These are phyloP conservation scores for Saccharum officinarum DNA, from an alignment of 176 grass and related monocot species.

Conservation along the genomic window DNA sequence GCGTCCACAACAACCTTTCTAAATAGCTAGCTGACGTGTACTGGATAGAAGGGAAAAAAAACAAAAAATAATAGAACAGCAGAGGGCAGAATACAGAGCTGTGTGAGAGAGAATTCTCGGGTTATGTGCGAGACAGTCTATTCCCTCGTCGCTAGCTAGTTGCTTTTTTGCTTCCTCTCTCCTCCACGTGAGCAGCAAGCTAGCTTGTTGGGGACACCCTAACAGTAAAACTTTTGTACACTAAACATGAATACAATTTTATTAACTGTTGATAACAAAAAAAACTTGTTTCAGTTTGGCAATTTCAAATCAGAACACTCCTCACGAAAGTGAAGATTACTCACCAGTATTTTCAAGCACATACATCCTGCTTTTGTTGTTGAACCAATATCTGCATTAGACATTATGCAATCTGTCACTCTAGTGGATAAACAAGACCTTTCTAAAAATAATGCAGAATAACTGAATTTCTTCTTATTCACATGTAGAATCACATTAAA, in stretches of 20 bases:
- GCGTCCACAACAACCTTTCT: no score
- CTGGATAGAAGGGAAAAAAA: no score
- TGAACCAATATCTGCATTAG: constrained; percentile 81
- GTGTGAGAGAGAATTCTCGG: no score
- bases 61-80: no score
- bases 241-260: background rate
- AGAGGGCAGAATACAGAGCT: no score
- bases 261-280: background rate
- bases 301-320: background rate
- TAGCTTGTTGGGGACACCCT: no score
- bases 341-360: constrained; percentile 93
- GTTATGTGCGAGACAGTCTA: no score
- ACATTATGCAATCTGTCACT: constrained; percentile 28
- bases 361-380: constrained; percentile 99
- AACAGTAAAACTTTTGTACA: background rate
- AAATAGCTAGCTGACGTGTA: no score
- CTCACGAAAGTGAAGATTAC: background rate
- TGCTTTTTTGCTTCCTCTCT: no score
- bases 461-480: background rate
- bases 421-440: constrained; percentile 4
- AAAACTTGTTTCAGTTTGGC: background rate
- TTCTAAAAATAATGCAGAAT: background rate
- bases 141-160: no score
- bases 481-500: background rate
- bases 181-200: no score